Percentiles rank a stretch among this genome's conserved stretches.
phyloP scores from a whole-genome alignment of 2,329 filamentous ascomycete species.

The Parastagonospora avenae region DNA sequence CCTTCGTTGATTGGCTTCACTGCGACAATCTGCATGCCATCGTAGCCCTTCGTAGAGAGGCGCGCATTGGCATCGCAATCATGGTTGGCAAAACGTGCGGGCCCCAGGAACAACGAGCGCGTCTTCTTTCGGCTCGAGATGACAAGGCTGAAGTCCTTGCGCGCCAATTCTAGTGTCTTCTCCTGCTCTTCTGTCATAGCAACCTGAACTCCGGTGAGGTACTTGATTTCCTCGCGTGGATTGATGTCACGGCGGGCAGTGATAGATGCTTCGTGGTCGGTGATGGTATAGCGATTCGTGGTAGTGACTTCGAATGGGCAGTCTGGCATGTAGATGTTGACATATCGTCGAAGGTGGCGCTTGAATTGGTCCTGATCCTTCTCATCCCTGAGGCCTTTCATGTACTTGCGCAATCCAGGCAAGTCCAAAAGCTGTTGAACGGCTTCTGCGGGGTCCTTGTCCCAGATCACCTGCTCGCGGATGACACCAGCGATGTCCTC shows the following conservation, averaged over 20 bases:
- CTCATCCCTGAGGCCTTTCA: conserved; percentile 69
- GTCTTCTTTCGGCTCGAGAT: conserved; percentile 91
- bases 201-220: conserved; percentile 88
- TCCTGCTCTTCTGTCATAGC: conserved; percentile 93
- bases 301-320: conserved; percentile 93
- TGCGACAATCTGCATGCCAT: conserved; percentile 90
- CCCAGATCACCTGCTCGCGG: conserved; percentile 71
- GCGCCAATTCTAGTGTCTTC: conserved; percentile 73
- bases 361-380: conserved; percentile 87
- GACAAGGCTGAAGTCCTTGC: conserved; percentile 96
- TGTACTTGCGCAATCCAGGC: conserved; percentile 74
- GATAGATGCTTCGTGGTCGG: conserved; percentile 84
- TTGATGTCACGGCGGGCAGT: conserved; percentile 79
- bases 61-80: conserved; percentile 93
- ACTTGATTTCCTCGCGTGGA: conserved; percentile 85
- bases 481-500: conserved; percentile 66
- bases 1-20: conserved; percentile 80
- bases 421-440: conserved; percentile 75
- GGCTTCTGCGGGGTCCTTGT: conserved; percentile 72
- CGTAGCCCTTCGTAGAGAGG: conserved; percentile 79
- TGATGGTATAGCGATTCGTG: conserved; percentile 94
- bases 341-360: conserved; percentile 84
- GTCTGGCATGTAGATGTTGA: conserved; percentile 89
- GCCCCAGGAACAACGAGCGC: conserved; percentile 90
- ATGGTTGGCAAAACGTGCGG: conserved; percentile 95